Conservation (phyloP, 2,329 filamentous ascomycete species). For the Fusarium chaquense region DNA sequence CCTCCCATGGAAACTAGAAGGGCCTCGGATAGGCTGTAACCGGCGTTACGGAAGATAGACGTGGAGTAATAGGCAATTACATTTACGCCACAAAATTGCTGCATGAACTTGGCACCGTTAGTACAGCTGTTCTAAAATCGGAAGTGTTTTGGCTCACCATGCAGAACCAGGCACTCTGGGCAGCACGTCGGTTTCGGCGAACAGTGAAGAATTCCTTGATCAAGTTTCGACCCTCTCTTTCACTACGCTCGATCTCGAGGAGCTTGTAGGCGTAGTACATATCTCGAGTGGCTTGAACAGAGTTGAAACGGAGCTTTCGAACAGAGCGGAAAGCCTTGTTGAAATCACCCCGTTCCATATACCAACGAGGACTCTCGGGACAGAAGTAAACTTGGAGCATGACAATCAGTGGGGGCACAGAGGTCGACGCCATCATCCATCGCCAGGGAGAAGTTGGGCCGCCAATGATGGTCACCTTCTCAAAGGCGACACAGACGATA, state of each 20-base stretch:
- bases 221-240: conserved; percentile 48
- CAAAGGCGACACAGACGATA: conserved; percentile 51
- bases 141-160: conserved; percentile 45
- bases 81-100: conserved; percentile 60
- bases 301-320: conserved; percentile 59
- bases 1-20: conserved; percentile 68
- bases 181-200: conserved; percentile 53
- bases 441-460: conserved; percentile 50
- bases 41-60: conserved; percentile 56
- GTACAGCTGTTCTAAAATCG: accelerated
- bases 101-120: conserved; percentile 48
- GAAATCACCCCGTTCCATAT: conserved; percentile 63
- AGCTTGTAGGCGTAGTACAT: conserved; percentile 63
- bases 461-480: conserved; percentile 51
- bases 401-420: conserved; percentile 65
- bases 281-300: conserved; percentile 63
- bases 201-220: conserved; percentile 55
- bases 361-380: conserved; percentile 66
- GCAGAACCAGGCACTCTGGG: conserved; percentile 53
- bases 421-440: conserved; percentile 63
- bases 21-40: conserved; percentile 56
- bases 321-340: conserved; percentile 60
- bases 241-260: conserved; percentile 49
- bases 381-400: conserved; percentile 65
- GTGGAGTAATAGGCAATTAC: conserved; percentile 69